phyloP scores from a whole-genome alignment of 2,329 filamentous ascomycete genomes.

The Monilinia vaccinii-corymbosi region DNA sequence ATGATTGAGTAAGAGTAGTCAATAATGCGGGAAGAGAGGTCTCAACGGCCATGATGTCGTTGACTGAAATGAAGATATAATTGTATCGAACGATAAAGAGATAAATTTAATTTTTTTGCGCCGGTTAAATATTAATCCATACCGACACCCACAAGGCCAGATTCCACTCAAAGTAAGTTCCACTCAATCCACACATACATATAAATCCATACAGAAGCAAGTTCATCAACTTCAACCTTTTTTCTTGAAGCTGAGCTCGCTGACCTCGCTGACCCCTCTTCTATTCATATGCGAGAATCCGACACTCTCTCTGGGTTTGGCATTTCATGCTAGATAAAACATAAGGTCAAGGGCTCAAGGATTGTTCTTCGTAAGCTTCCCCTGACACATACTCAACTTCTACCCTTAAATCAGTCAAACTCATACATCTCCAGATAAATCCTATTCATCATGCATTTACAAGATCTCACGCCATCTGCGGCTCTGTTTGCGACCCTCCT shows the following conservation, averaged over 20 bases:
- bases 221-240: not conserved
- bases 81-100: not conserved
- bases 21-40: constrained; percentile 42
- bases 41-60: constrained; percentile 37
- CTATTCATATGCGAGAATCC: not conserved
- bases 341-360: not conserved
- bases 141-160: not conserved
- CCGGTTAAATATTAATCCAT: constrained; percentile 16
- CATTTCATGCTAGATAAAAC: constrained; percentile 5
- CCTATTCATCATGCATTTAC: constrained; percentile 24
- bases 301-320: not conserved
- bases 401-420: not conserved
- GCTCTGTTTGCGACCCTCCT: constrained; percentile 43
- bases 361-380: constrained; percentile 4
- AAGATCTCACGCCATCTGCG: constrained; percentile 32
- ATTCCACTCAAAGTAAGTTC: not conserved
- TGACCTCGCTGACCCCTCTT: too few species aligned
- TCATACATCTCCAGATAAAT: not conserved
- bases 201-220: not conserved
- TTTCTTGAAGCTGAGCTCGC: not conserved
- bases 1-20: constrained; percentile 47
- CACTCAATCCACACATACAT: not conserved
- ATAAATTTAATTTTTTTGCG: constrained; percentile 11
- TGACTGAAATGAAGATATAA: not conserved
- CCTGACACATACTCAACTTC: not conserved